Evolutionary conservation across 2,329 filamentous ascomycete genomes (phyloP).

Genomic region (Penicillium janthinellum): DNA sequence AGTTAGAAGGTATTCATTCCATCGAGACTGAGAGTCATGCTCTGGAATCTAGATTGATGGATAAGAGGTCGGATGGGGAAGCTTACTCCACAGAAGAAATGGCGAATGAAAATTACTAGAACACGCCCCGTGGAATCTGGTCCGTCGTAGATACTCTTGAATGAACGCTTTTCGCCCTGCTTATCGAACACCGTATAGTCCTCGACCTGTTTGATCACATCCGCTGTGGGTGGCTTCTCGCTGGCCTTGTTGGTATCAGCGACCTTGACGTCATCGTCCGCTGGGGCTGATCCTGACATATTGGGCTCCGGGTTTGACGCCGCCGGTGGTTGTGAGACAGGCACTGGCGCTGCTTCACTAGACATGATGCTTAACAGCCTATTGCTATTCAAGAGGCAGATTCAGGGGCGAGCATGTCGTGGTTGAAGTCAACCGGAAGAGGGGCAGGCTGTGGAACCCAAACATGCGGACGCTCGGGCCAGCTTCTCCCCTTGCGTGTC

Average conservation of each 20-base stretch:
- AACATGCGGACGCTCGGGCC: not conserved
- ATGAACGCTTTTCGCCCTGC: slow-evolving; percentile 61
- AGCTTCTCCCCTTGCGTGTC: not conserved
- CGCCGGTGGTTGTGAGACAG: not conserved
- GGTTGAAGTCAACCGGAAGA: not conserved
- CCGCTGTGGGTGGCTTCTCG: slow-evolving; percentile 3
- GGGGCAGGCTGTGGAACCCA: not conserved
- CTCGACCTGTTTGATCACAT: slow-evolving; percentile 12
- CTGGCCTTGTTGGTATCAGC: not conserved
- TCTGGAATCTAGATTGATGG: no score
- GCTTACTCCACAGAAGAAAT: slow-evolving; percentile 76
- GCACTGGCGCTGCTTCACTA: not conserved
- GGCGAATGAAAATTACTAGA: slow-evolving; percentile 72
- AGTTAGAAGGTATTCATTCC: not conserved
- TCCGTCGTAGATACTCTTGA: slow-evolving; percentile 60
- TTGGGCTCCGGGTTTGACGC: not conserved
- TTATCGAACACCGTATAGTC: slow-evolving; percentile 57
- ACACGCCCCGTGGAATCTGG: slow-evolving; percentile 52
- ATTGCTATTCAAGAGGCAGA: not conserved
- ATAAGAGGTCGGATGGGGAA: not conserved
- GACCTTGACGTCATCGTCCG: not conserved
- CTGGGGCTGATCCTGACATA: not conserved
- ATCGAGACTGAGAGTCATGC: no score
- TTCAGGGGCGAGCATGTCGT: not conserved
- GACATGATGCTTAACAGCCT: not conserved